Percentiles rank a stretch among this genome's conserved stretches.
Evolutionary conservation across 2,329 filamentous ascomycete species (phyloP).

Genomic region (Alternaria hordeiaustralica): DNA sequence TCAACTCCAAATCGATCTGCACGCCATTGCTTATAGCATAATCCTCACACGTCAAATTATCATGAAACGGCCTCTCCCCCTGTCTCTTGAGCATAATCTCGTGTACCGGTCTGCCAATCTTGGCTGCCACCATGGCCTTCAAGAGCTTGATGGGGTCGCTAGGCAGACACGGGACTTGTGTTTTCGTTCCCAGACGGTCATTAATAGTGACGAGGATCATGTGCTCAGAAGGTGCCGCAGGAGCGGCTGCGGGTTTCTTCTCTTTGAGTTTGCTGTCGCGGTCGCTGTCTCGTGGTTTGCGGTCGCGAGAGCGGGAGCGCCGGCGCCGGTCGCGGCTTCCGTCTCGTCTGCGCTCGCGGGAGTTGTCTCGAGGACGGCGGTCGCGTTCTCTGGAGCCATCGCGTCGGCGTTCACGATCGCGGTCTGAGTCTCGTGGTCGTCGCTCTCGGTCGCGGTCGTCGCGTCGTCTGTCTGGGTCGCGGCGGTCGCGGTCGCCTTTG

Average conservation of each 20-base stretch:
- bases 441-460: conserved; percentile 35
- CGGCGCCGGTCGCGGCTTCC: conserved; percentile 8
- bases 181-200: conserved; percentile 94
- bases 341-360: background rate
- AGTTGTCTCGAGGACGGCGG: background rate
- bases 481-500: conserved; percentile 52
- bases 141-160: conserved; percentile 84
- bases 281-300: conserved; percentile 12
- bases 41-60: conserved; percentile 84
- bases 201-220: conserved; percentile 97
- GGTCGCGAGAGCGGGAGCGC: conserved; percentile 2
- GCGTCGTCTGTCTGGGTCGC: conserved; percentile 12
- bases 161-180: conserved; percentile 86
- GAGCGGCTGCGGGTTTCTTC: conserved; percentile 19
- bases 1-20: conserved; percentile 57
- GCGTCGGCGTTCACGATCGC: conserved; percentile 19
- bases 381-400: background rate
- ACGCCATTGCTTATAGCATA: conserved; percentile 95
- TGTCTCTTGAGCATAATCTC: conserved; percentile 93
- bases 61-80: conserved; percentile 92
- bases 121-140: conserved; percentile 88
- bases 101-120: conserved; percentile 86
- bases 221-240: conserved; percentile 61
- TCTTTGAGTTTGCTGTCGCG: conserved; percentile 13
- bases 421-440: conserved; percentile 20